Conservation (phyloP, 176 grass and related monocot species). For the Ananas comosus region DNA sequence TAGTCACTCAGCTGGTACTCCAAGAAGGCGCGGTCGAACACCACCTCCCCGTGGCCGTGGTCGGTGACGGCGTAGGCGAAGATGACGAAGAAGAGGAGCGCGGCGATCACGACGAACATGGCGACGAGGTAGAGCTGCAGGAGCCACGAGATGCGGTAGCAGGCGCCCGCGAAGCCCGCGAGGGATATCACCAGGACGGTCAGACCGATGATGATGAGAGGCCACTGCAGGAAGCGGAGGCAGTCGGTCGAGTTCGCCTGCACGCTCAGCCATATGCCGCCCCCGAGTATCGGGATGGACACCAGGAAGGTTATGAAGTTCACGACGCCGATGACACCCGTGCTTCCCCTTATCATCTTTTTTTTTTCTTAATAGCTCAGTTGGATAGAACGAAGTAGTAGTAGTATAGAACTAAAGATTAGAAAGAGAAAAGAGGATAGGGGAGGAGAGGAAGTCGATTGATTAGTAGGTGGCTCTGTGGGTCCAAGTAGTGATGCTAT, state of each 20-base stretch:
- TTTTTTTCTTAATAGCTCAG: too few relatives aligned
- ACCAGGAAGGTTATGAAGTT: slow-evolving; percentile 89
- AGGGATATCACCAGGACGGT: slow-evolving; percentile 78
- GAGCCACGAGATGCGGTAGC: slow-evolving; percentile 84
- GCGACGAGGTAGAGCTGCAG: slow-evolving; percentile 90
- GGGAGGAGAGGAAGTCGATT: not conserved
- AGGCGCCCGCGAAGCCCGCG: slow-evolving; percentile 69
- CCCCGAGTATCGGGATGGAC: slow-evolving; percentile 76
- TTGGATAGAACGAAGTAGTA: too few relatives aligned
- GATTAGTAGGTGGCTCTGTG: not conserved
- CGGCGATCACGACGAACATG: slow-evolving; percentile 93
- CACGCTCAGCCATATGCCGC: slow-evolving; percentile 79
- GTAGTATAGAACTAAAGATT: not conserved
- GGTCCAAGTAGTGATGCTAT: too few relatives aligned
- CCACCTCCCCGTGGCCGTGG: slow-evolving; percentile 65
- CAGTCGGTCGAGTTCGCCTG: slow-evolving; percentile 74
- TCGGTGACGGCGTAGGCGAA: slow-evolving; percentile 98
- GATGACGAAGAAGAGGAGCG: slow-evolving; percentile 90
- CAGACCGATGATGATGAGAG: slow-evolving; percentile 70
- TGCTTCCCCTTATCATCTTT: slow-evolving; percentile 59
- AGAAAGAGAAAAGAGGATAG: not conserved
- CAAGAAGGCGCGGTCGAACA: slow-evolving; percentile 50
- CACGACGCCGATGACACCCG: slow-evolving; percentile 44
- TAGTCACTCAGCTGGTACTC: slow-evolving; percentile 97
- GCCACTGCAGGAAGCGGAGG: slow-evolving; percentile 97